Evolutionary conservation across 2,329 filamentous ascomycete genomes (phyloP), one percentile per base, ranked within the genome.

Genomic region (Botrytis aclada): DNA sequence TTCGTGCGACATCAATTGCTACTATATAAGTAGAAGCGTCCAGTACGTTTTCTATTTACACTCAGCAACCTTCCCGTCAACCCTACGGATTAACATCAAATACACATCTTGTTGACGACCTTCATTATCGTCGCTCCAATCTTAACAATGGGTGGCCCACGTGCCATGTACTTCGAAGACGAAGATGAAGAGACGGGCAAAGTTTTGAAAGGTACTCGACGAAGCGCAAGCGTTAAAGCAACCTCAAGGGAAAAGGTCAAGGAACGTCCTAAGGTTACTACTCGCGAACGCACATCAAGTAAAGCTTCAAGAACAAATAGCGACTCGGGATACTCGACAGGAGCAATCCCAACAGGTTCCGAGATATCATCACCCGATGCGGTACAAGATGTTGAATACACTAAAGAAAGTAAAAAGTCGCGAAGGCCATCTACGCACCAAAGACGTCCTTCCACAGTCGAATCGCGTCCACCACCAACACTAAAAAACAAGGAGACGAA

Each of bases 151-250:
- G 69, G 69, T 58, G 34, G 54, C 45, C 75, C 77, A 60, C 74
- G 75, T 61, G 75, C 78, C n/a, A 77, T 77, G 45, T 79, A 78
- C 72, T 71, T 76, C 34, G 78, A 78, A 47, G 78, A 80, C 41
- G 70, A 75, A 69, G 79, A 79, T 60, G 79, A 79, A 67, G 69
- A 73, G 18, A 74, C 74, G 20, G 77, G 77, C 25, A 74, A 67
- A 63, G 61, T 74, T 43, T 70, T 79, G 58, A 75, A 72, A 70
- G 77, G 73, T 14, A 78, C 74, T 61, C 67, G 77, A 67, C 76
- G 74, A 45, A 75, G 74, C 71, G 79, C 79, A 45, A 75, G 75
- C 72, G 58, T 63, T 45, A 62, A 62, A 29, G 43, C 37, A 39
- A 70, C 74, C 63, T 73, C 74, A 69, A 72, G 70, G 73, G 74